Percentiles rank a stretch among this genome's conserved stretches.
Evolutionary conservation across 2,329 filamentous ascomycete genomes (phyloP).

Genomic region (Colletotrichum lini): DNA sequence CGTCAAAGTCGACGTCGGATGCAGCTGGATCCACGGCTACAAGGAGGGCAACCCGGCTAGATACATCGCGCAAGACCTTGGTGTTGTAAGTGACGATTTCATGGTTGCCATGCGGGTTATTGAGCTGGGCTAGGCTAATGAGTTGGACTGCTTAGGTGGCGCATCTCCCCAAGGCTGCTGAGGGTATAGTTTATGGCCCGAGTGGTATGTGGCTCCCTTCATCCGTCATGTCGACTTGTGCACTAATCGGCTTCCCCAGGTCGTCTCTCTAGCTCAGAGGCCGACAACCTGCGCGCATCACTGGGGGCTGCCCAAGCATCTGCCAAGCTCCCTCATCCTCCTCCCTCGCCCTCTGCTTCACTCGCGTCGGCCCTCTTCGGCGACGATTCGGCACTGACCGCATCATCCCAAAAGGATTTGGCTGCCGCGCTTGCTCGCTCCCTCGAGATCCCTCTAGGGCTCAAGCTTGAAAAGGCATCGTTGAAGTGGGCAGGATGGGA

Average conservation of each 20-base stretch:
- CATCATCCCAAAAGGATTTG: slow-evolving; percentile 22
- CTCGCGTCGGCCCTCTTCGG: slow-evolving; percentile 35
- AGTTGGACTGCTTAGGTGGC: slow-evolving; percentile 20
- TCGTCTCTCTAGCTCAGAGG: slow-evolving; percentile 29
- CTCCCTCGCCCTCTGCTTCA: slow-evolving; percentile 27
- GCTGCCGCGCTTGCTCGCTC: slow-evolving; percentile 35
- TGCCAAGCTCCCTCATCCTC: slow-evolving; percentile 33
- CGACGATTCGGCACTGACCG: slow-evolving; percentile 9
- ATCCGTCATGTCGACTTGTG: neutral
- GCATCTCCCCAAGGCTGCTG: slow-evolving; percentile 33
- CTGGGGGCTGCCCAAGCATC: slow-evolving; percentile 35
- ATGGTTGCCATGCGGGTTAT: neutral
- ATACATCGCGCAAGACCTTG: slow-evolving; percentile 37
- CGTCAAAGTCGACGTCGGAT: slow-evolving; percentile 39
- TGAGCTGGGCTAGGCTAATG: slow-evolving; percentile 9
- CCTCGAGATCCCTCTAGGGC: slow-evolving; percentile 36
- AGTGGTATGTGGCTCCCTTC: slow-evolving; percentile 12
- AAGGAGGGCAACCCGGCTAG: slow-evolving; percentile 36
- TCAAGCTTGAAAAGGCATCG: slow-evolving; percentile 40
- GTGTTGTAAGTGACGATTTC: slow-evolving; percentile 26
- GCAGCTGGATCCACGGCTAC: slow-evolving; percentile 41
- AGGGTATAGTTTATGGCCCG: slow-evolving; percentile 38
- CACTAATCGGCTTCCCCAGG: slow-evolving; percentile 17
- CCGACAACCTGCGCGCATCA: slow-evolving; percentile 27
- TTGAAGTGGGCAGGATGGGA: slow-evolving; percentile 41